These are phyloP conservation scores for Gaeumannomyces sp. DNA, from an alignment of 2,329 filamentous ascomycete genomes.

Conservation along the genomic window DNA sequence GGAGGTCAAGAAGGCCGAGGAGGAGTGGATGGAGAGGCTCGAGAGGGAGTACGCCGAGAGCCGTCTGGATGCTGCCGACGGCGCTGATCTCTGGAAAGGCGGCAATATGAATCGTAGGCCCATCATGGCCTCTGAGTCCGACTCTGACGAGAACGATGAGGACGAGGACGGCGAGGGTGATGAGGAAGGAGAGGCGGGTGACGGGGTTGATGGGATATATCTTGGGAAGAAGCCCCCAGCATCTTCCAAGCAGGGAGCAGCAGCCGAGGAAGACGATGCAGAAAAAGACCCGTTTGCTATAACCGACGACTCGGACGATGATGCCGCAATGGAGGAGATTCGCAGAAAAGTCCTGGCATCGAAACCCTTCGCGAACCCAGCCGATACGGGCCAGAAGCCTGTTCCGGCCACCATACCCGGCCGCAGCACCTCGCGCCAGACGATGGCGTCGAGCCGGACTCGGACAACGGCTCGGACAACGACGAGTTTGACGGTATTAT, in stretches of 20 bases:
- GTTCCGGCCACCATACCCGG: slow-evolving; percentile 55
- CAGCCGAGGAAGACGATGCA: slow-evolving; percentile 30
- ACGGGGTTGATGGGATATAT: slow-evolving; percentile 51
- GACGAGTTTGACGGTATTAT: slow-evolving; percentile 91
- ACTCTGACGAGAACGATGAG: slow-evolving; percentile 40
- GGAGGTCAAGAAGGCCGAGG: slow-evolving; percentile 76
- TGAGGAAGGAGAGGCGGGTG: slow-evolving; percentile 35
- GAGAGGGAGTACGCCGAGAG: slow-evolving; percentile 85
- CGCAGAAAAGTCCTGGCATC: slow-evolving; percentile 84
- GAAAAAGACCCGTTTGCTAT: slow-evolving; percentile 65
- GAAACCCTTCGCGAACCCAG: slow-evolving; percentile 71
- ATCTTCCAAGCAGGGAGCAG: slow-evolving; percentile 10
- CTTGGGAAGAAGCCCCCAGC: slow-evolving; percentile 46
- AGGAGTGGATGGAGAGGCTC: slow-evolving; percentile 81
- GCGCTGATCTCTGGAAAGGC: slow-evolving; percentile 81
- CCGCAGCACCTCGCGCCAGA: slow-evolving; percentile 53
- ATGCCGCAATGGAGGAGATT: slow-evolving; percentile 78
- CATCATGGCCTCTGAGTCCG: slow-evolving; percentile 14
- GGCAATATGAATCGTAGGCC: slow-evolving; percentile 69
- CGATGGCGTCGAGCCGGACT: slow-evolving; percentile 64
- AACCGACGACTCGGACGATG: slow-evolving; percentile 72
- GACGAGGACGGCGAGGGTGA: slow-evolving; percentile 39
- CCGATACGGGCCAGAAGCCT: slow-evolving; percentile 37
- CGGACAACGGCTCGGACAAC: slow-evolving; percentile 62
- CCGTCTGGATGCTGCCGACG: slow-evolving; percentile 59